A percentile compares a stretch with the other conserved stretches of the same genome.
Conservation (phyloP, 2,329 filamentous ascomycete species). For the Alternaria triticimaculans region DNA sequence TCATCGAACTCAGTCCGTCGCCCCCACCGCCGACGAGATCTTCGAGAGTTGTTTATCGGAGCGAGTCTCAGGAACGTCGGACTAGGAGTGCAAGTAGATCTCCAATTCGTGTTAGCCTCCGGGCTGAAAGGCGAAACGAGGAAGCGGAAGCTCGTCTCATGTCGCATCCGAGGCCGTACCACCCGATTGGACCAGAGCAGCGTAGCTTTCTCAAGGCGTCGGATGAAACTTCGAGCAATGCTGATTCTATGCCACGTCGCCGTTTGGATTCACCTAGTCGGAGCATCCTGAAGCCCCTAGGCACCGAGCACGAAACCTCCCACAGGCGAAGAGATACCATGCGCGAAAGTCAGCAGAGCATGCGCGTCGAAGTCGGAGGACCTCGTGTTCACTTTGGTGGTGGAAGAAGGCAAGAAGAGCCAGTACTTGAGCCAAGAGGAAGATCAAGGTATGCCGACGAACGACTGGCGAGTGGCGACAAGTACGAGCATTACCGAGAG, state of each 20-base stretch:
- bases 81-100: slow-evolving; percentile 20
- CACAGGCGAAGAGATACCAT: slow-evolving; percentile 21
- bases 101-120: slow-evolving; percentile 10
- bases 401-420: slow-evolving; percentile 10
- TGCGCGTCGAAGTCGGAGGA: slow-evolving; percentile 37
- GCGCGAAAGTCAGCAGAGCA: slow-evolving; percentile 36
- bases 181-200: slow-evolving; percentile 28
- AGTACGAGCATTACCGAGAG: slow-evolving; percentile 19
- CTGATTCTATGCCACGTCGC: slow-evolving; percentile 12
- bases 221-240: slow-evolving; percentile 26
- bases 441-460: slow-evolving; percentile 11
- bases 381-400: slow-evolving; percentile 39
- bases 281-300: slow-evolving; percentile 34
- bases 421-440: not conserved
- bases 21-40: slow-evolving; percentile 27
- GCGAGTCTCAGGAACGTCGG: slow-evolving; percentile 22
- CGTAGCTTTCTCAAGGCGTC: slow-evolving; percentile 18
- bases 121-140: slow-evolving; percentile 13
- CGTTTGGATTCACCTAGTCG: slow-evolving; percentile 22
- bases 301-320: slow-evolving; percentile 23
- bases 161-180: slow-evolving; percentile 35
- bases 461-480: slow-evolving; percentile 3
- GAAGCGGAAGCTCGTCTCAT: slow-evolving; percentile 33
- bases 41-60: slow-evolving; percentile 22
- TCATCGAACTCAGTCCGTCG: slow-evolving; percentile 34